Percentiles rank a stretch among this genome's conserved stretches.
Conservation (phyloP, 2,329 filamentous ascomycete species). For the Fusarium stilboides region DNA sequence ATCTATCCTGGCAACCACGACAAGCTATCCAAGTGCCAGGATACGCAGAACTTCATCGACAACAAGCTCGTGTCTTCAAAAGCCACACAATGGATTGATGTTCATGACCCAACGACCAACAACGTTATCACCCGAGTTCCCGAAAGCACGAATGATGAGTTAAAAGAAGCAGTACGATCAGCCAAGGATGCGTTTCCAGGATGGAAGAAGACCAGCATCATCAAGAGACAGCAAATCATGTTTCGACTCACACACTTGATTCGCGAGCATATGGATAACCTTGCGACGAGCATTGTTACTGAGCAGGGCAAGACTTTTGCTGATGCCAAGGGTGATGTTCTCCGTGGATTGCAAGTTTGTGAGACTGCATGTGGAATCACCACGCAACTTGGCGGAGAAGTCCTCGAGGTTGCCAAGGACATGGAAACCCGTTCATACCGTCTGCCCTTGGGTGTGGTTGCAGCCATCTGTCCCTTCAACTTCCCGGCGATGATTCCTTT, state of each 20-base stretch:
- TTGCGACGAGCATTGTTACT: conserved; percentile 82
- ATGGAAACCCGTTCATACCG: conserved; percentile 86
- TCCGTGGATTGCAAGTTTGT: conserved; percentile 81
- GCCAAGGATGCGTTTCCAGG: conserved; percentile 78
- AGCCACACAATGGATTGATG: conserved; percentile 77
- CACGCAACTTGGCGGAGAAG: conserved; percentile 80
- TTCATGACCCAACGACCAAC: conserved; percentile 85
- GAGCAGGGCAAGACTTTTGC: conserved; percentile 86
- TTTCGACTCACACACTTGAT: conserved; percentile 82
- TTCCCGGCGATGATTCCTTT: conserved; percentile 90
- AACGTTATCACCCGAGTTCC: conserved; percentile 84
- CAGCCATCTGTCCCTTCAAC: conserved; percentile 86
- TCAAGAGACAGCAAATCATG: conserved; percentile 82
- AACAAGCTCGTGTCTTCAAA: conserved; percentile 77
- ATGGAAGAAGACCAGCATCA: conserved; percentile 77
- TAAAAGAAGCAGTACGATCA: conserved; percentile 77
- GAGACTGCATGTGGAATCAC: conserved; percentile 82
- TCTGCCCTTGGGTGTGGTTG: conserved; percentile 82
- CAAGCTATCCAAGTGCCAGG: conserved; percentile 52
- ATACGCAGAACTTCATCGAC: conserved; percentile 82
- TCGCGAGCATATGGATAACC: conserved; percentile 82
- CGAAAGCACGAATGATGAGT: conserved; percentile 79
- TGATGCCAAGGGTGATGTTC: conserved; percentile 81
- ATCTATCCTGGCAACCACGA: conserved; percentile 48
- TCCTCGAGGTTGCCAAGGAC: conserved; percentile 85